A percentile compares a stretch with the other conserved stretches of the same genome.
Conservation (phyloP, 352 stramenopile genomes). For the Phytophthora syringae region DNA sequence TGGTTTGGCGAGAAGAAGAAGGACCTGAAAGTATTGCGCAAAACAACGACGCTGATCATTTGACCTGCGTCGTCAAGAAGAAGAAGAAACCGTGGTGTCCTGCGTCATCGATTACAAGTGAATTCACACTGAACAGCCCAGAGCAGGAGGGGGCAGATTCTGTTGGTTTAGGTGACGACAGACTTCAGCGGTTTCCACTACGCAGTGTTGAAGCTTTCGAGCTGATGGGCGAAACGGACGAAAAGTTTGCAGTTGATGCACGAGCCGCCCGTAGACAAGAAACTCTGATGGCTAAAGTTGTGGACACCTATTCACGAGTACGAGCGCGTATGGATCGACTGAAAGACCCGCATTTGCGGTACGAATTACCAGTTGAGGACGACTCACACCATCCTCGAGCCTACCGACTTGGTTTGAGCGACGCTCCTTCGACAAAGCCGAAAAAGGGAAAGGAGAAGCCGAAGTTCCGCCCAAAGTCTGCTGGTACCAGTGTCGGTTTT, state of each 20-base stretch:
- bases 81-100: conserved; percentile 50
- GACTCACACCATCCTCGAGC: conserved; percentile 35
- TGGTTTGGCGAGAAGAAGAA: conserved; percentile 26
- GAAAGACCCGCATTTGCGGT: conserved; percentile 53
- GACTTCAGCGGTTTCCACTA: conserved; percentile 41
- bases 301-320: conserved; percentile 32
- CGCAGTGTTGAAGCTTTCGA: conserved; percentile 22
- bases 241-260: conserved; percentile 28
- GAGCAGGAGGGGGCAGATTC: background rate
- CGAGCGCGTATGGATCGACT: conserved; percentile 37
- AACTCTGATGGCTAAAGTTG: conserved; percentile 34
- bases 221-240: conserved; percentile 12
- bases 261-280: conserved; percentile 40
- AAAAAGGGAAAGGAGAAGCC: conserved; percentile 11
- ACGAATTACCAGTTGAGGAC: conserved; percentile 61
- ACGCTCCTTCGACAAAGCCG: conserved; percentile 36
- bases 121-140: background rate
- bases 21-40: conserved; percentile 3
- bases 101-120: conserved; percentile 30
- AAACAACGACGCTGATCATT: too few species aligned
- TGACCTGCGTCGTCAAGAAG: conserved; percentile 23
- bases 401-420: conserved; percentile 62
- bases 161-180: conserved; percentile 3
- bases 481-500: conserved; percentile 32
- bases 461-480: conserved; percentile 48